Evolutionary conservation across 1,139 yeast genomes (phyloP).

Genomic region (Magnusiomyces tetraspermus): DNA sequence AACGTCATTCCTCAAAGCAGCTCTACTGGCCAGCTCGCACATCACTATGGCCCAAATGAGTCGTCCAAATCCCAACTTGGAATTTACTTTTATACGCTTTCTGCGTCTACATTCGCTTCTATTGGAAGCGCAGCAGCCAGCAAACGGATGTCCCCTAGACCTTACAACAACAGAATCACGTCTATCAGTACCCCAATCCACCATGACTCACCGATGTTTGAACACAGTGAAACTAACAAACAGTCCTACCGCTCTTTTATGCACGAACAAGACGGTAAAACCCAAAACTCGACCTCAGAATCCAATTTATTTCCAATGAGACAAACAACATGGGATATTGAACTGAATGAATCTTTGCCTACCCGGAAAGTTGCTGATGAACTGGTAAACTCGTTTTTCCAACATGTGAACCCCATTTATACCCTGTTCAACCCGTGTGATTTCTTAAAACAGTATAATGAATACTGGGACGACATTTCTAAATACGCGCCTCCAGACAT

Average conservation of each 20-base stretch:
- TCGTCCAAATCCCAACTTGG: constrained; percentile 1
- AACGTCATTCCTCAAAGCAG: background rate
- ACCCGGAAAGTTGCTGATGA: constrained; percentile 12
- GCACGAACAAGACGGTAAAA: background rate
- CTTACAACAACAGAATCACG: background rate
- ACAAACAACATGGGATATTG: constrained; percentile 6
- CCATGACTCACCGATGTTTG: background rate
- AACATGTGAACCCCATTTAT: constrained; percentile 10
- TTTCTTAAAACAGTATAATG: constrained; percentile 10
- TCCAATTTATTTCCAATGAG: background rate
- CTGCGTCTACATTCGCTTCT: constrained; percentile 10
- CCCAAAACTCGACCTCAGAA: background rate
- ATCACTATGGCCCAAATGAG: background rate
- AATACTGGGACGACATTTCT: constrained; percentile 13
- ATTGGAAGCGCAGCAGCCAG: constrained; percentile 3
- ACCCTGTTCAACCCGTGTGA: constrained; percentile 11
- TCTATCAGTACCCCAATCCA: too few relatives aligned
- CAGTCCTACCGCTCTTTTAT: background rate
- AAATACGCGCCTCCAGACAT: background rate
- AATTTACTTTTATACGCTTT: constrained; percentile 13
- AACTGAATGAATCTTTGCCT: constrained; percentile 10
- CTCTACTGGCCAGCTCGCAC: background rate
- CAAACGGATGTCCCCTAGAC: background rate
- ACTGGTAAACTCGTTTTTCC: constrained; percentile 11
- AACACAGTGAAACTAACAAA: background rate